Conservation (phyloP, 164 flowering plant species). For the Stephania yunnanensis region DNA sequence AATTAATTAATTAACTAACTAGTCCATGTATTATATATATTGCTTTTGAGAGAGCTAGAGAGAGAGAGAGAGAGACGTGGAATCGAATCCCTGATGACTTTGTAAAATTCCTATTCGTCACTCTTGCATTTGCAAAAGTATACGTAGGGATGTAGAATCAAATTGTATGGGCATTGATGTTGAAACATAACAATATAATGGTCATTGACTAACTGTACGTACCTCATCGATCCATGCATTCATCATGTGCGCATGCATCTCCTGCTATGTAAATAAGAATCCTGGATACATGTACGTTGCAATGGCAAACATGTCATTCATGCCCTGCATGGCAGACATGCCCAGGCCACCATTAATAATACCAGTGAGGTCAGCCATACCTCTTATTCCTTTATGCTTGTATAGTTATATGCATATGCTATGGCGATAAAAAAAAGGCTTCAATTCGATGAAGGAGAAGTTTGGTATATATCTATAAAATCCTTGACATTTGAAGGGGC, state of each 20-base stretch:
- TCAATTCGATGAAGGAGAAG: conserved; percentile 10
- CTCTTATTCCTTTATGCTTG: too few relatives aligned
- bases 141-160: neutral
- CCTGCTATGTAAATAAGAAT: too few relatives aligned
- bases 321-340: neutral
- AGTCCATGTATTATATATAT: too few relatives aligned
- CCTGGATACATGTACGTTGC: too few relatives aligned
- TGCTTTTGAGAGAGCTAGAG: too few relatives aligned
- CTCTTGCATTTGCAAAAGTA: neutral
- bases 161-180: neutral
- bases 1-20: too few relatives aligned
- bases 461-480: conserved; percentile 5
- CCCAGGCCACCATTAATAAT: neutral
- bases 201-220: neutral
- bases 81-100: neutral
- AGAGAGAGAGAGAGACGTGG: neutral
- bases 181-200: neutral
- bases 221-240: neutral
- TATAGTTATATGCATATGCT: too few relatives aligned
- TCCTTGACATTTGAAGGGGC: neutral
- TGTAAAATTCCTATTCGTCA: too few relatives aligned
- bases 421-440: neutral
- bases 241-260: too few relatives aligned
- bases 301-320: neutral
- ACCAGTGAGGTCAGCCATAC: neutral